Evolutionary conservation across 2,329 filamentous ascomycete species (phyloP).

Genomic region (Pseudocercospora musae): DNA sequence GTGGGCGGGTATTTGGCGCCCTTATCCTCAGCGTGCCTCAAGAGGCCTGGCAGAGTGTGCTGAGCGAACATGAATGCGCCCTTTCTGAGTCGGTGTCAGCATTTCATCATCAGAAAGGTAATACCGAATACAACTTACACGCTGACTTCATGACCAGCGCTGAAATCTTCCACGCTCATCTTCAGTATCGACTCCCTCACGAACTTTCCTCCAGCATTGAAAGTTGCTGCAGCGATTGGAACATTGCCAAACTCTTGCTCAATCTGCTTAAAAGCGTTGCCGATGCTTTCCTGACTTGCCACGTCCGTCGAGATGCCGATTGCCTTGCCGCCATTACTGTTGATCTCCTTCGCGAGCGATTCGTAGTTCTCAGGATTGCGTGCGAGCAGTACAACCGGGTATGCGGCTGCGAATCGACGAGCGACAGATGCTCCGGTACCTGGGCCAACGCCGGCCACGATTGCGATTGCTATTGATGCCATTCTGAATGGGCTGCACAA

Average conservation of each 20-base stretch:
- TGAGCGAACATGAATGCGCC: constrained; percentile 78
- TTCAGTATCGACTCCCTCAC: constrained; percentile 61
- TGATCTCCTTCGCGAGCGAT: constrained; percentile 67
- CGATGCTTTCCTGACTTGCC: constrained; percentile 53
- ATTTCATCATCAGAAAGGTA: neutral
- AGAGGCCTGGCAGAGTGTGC: constrained; percentile 65
- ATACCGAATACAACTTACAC: constrained; percentile 38
- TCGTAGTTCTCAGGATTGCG: constrained; percentile 64
- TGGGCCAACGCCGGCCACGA: constrained; percentile 69
- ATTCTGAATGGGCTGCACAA: neutral
- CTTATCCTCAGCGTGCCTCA: constrained; percentile 53
- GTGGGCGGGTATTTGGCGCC: constrained; percentile 64
- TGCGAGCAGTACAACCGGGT: constrained; percentile 72
- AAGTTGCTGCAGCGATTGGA: constrained; percentile 53
- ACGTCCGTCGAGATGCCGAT: constrained; percentile 68
- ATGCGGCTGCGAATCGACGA: constrained; percentile 59
- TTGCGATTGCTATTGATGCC: constrained; percentile 53
- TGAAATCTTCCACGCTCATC: constrained; percentile 57
- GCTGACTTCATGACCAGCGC: constrained; percentile 48
- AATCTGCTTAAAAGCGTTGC: constrained; percentile 61
- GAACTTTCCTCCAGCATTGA: constrained; percentile 63
- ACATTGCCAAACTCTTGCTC: constrained; percentile 54
- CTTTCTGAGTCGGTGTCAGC: constrained; percentile 40
- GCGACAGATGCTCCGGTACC: constrained; percentile 65
- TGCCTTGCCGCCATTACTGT: constrained; percentile 62